Percentiles rank a stretch among this genome's conserved stretches.
Evolutionary conservation across 305 asterid genomes (phyloP).

Genomic region (Petunia hybrid): DNA sequence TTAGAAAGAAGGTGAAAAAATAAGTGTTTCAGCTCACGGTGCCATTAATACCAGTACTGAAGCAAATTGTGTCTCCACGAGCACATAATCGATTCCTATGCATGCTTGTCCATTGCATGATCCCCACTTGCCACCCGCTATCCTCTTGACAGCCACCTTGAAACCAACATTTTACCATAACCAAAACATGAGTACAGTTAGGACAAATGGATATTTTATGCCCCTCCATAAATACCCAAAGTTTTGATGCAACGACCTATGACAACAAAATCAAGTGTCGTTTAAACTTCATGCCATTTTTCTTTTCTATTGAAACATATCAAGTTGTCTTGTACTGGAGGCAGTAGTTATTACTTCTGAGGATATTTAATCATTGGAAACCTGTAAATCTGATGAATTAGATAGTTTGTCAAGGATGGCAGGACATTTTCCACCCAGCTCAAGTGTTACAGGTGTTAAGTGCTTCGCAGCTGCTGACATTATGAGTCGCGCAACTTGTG

Average conservation of each 20-base stretch:
- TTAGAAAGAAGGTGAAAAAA: background rate
- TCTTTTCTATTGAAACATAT: conserved; percentile 10
- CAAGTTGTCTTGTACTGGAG: background rate
- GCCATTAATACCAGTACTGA: conserved; percentile 61
- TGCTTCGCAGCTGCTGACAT: conserved; percentile 94
- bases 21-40: background rate
- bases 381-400: conserved; percentile 66
- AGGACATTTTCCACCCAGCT: conserved; percentile 96
- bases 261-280: conserved; percentile 12
- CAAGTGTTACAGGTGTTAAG: conserved; percentile 92
- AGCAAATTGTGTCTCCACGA: conserved; percentile 66
- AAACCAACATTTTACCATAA: conserved; percentile 35
- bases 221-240: background rate
- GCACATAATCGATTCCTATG: conserved; percentile 82
- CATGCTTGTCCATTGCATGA: conserved; percentile 96
- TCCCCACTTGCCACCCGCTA: conserved; percentile 87
- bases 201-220: background rate
- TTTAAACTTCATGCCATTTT: background rate
- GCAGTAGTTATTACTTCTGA: background rate
- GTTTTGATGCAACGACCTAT: background rate
- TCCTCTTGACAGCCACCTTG: conserved; percentile 80
- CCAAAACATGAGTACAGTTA: conserved; percentile 24
- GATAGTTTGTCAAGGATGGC: conserved; percentile 73
- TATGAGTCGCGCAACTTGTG: conserved; percentile 69
- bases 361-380: conserved; percentile 32